Conservation (phyloP, 1,139 yeast species). For the Saccharomyces pastorianus region DNA sequence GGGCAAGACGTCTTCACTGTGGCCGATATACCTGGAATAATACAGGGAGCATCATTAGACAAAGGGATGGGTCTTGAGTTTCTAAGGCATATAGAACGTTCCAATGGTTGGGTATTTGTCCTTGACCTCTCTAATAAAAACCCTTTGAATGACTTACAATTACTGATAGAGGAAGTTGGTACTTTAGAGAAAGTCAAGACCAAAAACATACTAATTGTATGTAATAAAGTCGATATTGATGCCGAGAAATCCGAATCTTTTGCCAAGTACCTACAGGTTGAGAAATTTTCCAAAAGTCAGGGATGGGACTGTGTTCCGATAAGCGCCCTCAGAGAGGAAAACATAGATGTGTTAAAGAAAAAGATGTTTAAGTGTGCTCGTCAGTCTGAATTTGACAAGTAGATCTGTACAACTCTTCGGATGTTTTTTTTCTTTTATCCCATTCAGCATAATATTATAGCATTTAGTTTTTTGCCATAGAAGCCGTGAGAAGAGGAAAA, state of each 20-base stretch:
- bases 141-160: slow-evolving; percentile 57
- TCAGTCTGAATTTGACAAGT: no score
- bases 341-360: slow-evolving; percentile 58
- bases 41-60: slow-evolving; percentile 75
- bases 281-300: slow-evolving; percentile 35
- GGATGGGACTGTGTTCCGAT: slow-evolving; percentile 75
- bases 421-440: not conserved
- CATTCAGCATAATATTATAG: not conserved
- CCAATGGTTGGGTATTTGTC: slow-evolving; percentile 83
- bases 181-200: slow-evolving; percentile 39
- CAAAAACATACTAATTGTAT: slow-evolving; percentile 67
- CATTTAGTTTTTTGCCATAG: not conserved
- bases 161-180: slow-evolving; percentile 66
- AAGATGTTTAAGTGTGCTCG: slow-evolving; percentile 43
- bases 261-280: slow-evolving; percentile 39
- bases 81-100: slow-evolving; percentile 82
- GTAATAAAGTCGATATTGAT: slow-evolving; percentile 82
- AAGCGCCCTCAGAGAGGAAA: slow-evolving; percentile 68
- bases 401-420: not conserved
- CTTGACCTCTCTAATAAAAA: slow-evolving; percentile 57
- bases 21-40: slow-evolving; percentile 95
- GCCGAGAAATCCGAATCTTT: slow-evolving; percentile 34
- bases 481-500: not conserved
- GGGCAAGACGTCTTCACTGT: slow-evolving; percentile 77
- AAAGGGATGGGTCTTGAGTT: slow-evolving; percentile 93